Evolutionary conservation across 441 rosid species (phyloP).

Genomic region (Rhodomyrtus psidioides): DNA sequence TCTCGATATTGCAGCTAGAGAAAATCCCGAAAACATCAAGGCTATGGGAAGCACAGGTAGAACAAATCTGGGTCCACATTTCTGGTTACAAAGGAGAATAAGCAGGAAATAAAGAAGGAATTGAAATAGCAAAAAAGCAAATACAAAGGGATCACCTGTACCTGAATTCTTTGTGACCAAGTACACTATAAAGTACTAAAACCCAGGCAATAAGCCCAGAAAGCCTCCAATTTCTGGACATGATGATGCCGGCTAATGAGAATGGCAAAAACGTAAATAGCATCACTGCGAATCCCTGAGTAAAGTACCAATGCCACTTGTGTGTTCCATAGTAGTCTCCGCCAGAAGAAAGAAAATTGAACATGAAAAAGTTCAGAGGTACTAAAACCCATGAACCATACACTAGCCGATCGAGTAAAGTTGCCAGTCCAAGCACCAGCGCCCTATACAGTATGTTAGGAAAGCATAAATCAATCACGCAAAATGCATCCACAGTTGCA

Average conservation of each 20-base stretch:
- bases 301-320: conserved; percentile 95
- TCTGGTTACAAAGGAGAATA: conserved; percentile 21
- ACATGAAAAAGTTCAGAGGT: conserved; percentile 81
- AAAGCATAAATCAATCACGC: not conserved
- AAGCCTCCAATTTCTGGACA: conserved; percentile 55
- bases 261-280: conserved; percentile 75
- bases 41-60: conserved; percentile 86
- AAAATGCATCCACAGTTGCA: not conserved
- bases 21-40: conserved; percentile 75
- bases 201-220: conserved; percentile 78
- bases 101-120: conserved; percentile 2
- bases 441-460: conserved; percentile 23
- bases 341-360: conserved; percentile 87
- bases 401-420: conserved; percentile 62
- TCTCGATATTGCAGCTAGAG: conserved; percentile 42
- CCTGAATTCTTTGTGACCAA: conserved; percentile 96
- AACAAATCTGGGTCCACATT: conserved; percentile 56
- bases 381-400: conserved; percentile 84
- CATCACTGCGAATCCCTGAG: conserved; percentile 85
- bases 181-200: conserved; percentile 53
- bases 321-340: conserved; percentile 93
- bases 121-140: not conserved
- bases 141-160: conserved; percentile 2
- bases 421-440: conserved; percentile 52
- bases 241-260: conserved; percentile 43